Percentiles rank a stretch among this genome's conserved stretches.
These are phyloP conservation scores for Fusarium nodosum DNA, from an alignment of 2,329 filamentous ascomycete species.

Conservation along the genomic window DNA sequence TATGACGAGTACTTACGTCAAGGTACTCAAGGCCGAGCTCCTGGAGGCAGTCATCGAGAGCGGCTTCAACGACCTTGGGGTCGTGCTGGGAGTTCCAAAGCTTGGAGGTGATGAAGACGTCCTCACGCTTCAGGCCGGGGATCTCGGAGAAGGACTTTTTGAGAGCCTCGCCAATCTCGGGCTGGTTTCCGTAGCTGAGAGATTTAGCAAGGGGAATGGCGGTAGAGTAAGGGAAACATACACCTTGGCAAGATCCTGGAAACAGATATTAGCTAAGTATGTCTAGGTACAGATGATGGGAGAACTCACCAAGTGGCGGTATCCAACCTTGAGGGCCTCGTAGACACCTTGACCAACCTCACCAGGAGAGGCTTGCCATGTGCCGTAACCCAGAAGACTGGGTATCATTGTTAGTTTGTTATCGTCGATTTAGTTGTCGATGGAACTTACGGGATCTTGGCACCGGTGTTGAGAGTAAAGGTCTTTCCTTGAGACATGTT, in stretches of 20 bases:
- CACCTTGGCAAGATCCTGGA: conserved; percentile 65
- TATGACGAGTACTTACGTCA: conserved; percentile 57
- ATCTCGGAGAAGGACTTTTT: conserved; percentile 76
- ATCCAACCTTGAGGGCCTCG: conserved; percentile 64
- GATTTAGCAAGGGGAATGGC: neutral
- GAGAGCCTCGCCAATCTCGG: conserved; percentile 64
- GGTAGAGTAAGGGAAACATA: neutral
- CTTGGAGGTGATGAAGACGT: conserved; percentile 77
- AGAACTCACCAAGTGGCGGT: conserved; percentile 60
- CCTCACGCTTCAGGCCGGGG: conserved; percentile 72
- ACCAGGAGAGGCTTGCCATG: conserved; percentile 25
- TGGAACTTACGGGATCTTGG: conserved; percentile 18
- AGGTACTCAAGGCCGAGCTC: conserved; percentile 77
- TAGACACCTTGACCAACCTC: conserved; percentile 63
- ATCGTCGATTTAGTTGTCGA: neutral
- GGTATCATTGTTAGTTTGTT: neutral
- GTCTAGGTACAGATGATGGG: too few species aligned
- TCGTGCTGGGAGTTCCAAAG: conserved; percentile 70
- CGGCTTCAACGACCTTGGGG: conserved; percentile 66
- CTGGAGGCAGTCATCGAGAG: conserved; percentile 74
- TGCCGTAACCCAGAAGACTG: conserved; percentile 21
- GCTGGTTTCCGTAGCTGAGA: conserved; percentile 73
- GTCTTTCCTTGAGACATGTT: conserved; percentile 25
- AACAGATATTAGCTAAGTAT: neutral
- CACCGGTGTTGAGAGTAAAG: conserved; percentile 16